Conservation (phyloP, 495 filamentous ascomycete species). For the Margaritispora aquatica region DNA sequence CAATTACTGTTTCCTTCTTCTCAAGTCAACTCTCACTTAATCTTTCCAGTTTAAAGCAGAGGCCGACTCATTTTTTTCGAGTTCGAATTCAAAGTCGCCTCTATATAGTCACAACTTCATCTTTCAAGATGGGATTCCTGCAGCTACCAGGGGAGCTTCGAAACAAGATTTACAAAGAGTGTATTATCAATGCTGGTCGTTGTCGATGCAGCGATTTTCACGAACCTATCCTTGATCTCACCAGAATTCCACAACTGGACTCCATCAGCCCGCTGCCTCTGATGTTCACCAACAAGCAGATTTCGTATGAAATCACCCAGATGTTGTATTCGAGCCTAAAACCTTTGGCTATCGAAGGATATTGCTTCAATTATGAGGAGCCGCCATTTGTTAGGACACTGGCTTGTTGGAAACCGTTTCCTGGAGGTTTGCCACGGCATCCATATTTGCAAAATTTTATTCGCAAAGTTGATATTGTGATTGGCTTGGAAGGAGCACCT, state of each 20-base stretch:
- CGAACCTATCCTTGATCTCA: not conserved
- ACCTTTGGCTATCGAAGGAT: not conserved
- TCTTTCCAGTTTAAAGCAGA: not conserved
- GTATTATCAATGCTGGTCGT: not conserved
- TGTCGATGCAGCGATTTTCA: not conserved
- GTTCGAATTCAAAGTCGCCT: too few relatives aligned
- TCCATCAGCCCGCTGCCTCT: not conserved
- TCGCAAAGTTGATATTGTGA: not conserved
- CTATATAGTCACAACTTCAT: not conserved
- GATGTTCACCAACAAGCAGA: not conserved
- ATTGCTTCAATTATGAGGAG: not conserved
- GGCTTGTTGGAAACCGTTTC: not conserved
- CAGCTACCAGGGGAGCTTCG: not conserved
- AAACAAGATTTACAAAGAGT: not conserved
- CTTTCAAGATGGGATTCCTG: not conserved
- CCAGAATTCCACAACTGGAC: not conserved
- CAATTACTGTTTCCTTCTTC: not conserved
- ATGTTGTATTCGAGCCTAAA: not conserved
- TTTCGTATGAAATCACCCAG: not conserved
- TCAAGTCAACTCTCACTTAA: not conserved
- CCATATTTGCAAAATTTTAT: not conserved
- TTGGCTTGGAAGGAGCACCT: not conserved
- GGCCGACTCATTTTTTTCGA: not conserved
- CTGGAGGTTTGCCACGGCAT: not conserved
- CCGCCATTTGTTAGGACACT: not conserved